Evolutionary conservation across 192 early-diverging fungal genomes (phyloP).

Genomic region (Coemansia umbellata): DNA sequence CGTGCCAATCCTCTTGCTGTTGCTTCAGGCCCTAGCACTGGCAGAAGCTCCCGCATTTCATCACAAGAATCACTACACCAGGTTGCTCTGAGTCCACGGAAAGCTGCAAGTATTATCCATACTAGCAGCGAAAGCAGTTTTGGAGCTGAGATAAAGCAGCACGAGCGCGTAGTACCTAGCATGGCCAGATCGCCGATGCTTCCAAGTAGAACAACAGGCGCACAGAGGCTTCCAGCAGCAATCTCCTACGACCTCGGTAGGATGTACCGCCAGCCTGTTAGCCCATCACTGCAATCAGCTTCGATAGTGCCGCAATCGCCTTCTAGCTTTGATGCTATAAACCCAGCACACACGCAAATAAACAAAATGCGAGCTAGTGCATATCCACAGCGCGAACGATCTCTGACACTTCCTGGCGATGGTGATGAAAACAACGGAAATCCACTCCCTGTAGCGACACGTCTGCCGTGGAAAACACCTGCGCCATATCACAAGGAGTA

Average conservation of each 20-base stretch:
- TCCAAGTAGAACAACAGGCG: neutral
- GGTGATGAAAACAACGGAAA: neutral
- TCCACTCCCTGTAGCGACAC: neutral
- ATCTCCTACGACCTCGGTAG: conserved; percentile 3
- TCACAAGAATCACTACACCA: neutral
- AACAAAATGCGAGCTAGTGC: no score
- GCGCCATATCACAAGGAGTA: conserved; percentile 3
- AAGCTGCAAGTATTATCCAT: neutral
- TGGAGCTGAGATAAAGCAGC: no score
- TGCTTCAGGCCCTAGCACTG: no score
- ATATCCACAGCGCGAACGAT: conserved; percentile 32
- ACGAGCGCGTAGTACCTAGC: no score
- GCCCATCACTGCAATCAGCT: neutral
- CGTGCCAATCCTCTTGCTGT: no score
- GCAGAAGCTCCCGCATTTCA: neutral
- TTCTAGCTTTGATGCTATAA: no score
- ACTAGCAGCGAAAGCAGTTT: neutral
- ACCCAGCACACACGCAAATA: neutral
- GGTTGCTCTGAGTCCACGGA: neutral
- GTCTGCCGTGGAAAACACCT: conserved; percentile 10
- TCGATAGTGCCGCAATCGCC: neutral
- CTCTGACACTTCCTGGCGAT: conserved; percentile 33
- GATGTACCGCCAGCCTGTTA: neutral
- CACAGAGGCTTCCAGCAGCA: neutral
- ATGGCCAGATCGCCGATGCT: no score